Evolutionary conservation across 225 moss, liverwort and hornwort species (phyloP).

Genomic region (Straminergon stramineum): DNA sequence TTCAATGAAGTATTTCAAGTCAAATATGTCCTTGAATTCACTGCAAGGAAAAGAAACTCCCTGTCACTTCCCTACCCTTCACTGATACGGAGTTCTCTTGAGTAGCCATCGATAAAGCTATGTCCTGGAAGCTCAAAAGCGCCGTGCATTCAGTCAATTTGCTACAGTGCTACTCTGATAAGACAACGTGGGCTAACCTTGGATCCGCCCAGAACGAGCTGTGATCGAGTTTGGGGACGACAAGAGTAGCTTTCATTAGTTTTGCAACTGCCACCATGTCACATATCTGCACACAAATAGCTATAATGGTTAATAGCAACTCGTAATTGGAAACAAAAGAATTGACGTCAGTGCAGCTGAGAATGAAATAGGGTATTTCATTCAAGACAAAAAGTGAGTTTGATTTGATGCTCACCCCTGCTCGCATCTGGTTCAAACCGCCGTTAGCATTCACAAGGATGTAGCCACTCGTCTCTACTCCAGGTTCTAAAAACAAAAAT

Average conservation of each 20-base stretch:
- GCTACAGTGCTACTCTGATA: background rate
- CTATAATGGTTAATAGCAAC: background rate
- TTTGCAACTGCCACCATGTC: slow-evolving; percentile 97
- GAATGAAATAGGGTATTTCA: background rate
- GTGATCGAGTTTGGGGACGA: slow-evolving; percentile 88
- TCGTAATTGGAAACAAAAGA: background rate
- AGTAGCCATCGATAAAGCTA: background rate
- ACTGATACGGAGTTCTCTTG: background rate
- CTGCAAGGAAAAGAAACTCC: slow-evolving; percentile 20
- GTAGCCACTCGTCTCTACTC: slow-evolving; percentile 57
- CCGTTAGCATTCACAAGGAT: slow-evolving; percentile 91
- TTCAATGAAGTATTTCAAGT: slow-evolving; percentile 66
- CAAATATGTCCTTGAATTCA: slow-evolving; percentile 89
- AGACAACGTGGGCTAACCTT: slow-evolving; percentile 36
- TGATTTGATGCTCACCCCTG: slow-evolving; percentile 50
- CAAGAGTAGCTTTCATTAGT: slow-evolving; percentile 93
- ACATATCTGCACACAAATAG: slow-evolving; percentile 58
- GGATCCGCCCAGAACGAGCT: slow-evolving; percentile 98
- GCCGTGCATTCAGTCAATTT: background rate
- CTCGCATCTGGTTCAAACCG: slow-evolving; percentile 96
- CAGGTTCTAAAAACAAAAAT: slow-evolving; percentile 13
- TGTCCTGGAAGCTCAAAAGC: background rate
- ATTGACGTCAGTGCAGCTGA: background rate
- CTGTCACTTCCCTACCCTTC: background rate
- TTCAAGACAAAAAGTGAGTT: background rate